Base-by-base conservation (phyloP, 1,139 yeast genomes). In the Protomyces arabidopsidicola region DNA sequence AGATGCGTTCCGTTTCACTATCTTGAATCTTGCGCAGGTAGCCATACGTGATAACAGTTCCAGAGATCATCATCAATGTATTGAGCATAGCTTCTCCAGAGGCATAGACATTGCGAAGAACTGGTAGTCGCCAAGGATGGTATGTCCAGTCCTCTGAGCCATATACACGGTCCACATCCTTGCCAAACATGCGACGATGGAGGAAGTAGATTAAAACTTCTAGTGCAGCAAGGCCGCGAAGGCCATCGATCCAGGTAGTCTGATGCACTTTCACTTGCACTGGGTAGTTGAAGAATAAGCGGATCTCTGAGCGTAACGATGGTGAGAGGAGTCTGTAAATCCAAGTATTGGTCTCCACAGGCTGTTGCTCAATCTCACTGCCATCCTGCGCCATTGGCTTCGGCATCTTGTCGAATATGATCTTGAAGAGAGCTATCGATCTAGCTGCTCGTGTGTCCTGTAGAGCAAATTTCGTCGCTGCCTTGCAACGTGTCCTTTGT, bases 201-300 rank as follows among this genome's bases (percentile, higher is more conserved):
- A 45, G 48, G 61, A 10, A 54, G 42, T 24, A 55, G 42, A 55
- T 42, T 14, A 55, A 16, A 12, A 55, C 59, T 45, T 55, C 59
- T 5, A 55, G 42, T n/a, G 59, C 59, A 16, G 59, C 59, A 16
- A 55, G 16, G 27, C 59, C 59, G 14, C 59, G 59, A 14, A 55
- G 42, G 14, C 59, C 59, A 27, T 55, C 59, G 8, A 55, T 36
- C 59, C 59, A 55, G 10, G 59, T 39, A 9, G 59, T 55, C 45
- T 42, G 18, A 8, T 20, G 51, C 1, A 55, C 27, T 31, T 53
- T 53, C 6, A 10, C 20, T 2, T 42, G 48, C 18, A 6, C 14
- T 9, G 16, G 48, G 5, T 42, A 36, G 2, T 24, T 35, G 27
- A 53, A 27, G 31, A 36, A 36, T 5, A 14, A 12, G 14, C 42